Conservation (phyloP, 2,329 filamentous ascomycete species). For the Aspergillus sp. region DNA sequence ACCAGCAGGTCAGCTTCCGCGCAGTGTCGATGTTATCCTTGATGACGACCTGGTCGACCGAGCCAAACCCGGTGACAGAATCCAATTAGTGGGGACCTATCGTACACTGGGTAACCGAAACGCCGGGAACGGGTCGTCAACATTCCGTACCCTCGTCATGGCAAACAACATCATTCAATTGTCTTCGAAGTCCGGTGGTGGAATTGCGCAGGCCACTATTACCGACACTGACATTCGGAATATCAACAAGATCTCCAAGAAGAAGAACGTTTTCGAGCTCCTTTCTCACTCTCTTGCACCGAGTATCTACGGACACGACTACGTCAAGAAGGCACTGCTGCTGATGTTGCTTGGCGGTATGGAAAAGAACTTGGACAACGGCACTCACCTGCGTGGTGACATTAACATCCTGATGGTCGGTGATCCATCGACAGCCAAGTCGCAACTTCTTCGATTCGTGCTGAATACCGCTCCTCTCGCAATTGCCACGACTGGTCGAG, state of each 20-base stretch:
- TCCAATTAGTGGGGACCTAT: conserved; percentile 95
- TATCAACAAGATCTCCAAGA: conserved; percentile 96
- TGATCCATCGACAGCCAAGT: conserved; percentile 96
- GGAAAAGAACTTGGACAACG: conserved; percentile 98
- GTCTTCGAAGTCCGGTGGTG: conserved; percentile 92
- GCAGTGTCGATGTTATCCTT: conserved; percentile 91
- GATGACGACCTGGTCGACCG: conserved; percentile 94
- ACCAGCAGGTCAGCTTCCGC: conserved; percentile 87
- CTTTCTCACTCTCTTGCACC: conserved; percentile 91
- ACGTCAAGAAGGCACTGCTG: conserved; percentile 96
- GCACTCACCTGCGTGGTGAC: conserved; percentile 93
- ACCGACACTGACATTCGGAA: conserved; percentile 97
- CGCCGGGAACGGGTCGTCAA: conserved; percentile 78
- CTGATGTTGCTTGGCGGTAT: conserved; percentile 92
- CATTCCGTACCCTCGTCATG: conserved; percentile 89
- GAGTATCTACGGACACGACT: conserved; percentile 93
- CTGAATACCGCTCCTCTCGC: conserved; percentile 93
- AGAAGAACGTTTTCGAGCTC: conserved; percentile 85
- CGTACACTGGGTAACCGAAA: conserved; percentile 92
- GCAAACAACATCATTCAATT: conserved; percentile 93
- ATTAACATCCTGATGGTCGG: conserved; percentile 99
- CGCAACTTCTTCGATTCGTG: conserved; percentile 93
- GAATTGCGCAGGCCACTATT: conserved; percentile 82
- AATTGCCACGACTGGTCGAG: conserved; percentile 93
- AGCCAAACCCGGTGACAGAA: conserved; percentile 90